These are phyloP conservation scores for Leccinellum luteum DNA, from an alignment of 768 basidiomycete genomes.

Conservation along the genomic window DNA sequence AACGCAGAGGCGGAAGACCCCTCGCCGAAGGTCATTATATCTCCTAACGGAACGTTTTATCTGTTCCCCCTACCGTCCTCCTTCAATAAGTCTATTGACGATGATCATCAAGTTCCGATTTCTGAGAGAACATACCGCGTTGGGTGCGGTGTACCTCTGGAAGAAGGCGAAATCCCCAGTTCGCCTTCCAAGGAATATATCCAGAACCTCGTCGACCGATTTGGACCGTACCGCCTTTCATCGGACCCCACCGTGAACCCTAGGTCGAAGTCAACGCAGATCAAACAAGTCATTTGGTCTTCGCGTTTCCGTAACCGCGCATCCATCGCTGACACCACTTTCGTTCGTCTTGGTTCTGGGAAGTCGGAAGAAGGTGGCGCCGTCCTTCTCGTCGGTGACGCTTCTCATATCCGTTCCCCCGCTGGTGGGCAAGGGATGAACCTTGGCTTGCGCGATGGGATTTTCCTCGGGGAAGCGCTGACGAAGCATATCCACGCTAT, in stretches of 20 bases:
- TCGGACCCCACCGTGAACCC: constrained; percentile 35
- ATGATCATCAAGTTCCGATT: constrained; percentile 2
- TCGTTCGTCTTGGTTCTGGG: constrained; percentile 28
- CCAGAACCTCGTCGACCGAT: constrained; percentile 42
- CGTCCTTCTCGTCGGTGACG: constrained; percentile 40
- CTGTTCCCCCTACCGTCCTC: constrained; percentile 34
- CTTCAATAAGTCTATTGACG: constrained; percentile 15
- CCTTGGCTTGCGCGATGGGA: constrained; percentile 50
- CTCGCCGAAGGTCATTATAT: constrained; percentile 21
- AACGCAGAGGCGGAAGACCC: not conserved
- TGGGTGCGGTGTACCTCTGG: constrained; percentile 36
- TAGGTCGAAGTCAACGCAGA: constrained; percentile 25
- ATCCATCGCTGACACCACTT: constrained; percentile 40
- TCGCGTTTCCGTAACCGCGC: constrained; percentile 46
- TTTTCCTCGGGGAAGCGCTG: constrained; percentile 45
- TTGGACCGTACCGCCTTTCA: constrained; percentile 35
- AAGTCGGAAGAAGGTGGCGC: constrained; percentile 11
- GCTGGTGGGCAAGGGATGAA: constrained; percentile 59
- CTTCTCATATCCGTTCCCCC: constrained; percentile 53
- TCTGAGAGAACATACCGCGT: constrained; percentile 37
- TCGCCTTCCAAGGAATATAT: constrained; percentile 40
- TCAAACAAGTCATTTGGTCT: constrained; percentile 36
- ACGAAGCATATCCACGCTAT: constrained; percentile 31
- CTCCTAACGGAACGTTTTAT: constrained; percentile 34
- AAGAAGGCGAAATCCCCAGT: constrained; percentile 34